These are phyloP conservation scores for Leccinum arenicola DNA, from an alignment of 768 basidiomycete genomes.

Conservation along the genomic window DNA sequence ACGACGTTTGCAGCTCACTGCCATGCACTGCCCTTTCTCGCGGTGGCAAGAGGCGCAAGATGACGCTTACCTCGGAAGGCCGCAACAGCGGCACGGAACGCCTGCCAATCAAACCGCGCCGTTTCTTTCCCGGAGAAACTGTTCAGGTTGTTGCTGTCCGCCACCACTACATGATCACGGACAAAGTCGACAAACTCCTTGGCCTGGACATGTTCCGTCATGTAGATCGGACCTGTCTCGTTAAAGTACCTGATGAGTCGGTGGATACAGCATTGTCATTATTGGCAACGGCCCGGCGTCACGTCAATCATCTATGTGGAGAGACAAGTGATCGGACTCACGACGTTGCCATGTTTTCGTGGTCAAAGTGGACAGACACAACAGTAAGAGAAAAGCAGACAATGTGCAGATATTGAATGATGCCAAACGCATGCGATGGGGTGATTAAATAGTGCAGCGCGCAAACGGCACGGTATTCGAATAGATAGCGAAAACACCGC, in stretches of 20 bases:
- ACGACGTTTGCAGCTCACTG: not conserved
- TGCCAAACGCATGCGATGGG: not conserved
- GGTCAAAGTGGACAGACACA: not conserved
- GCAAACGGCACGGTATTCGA: not conserved
- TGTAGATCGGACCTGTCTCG: conserved; percentile 8
- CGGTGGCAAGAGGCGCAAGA: not conserved
- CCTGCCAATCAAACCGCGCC: conserved; percentile 1
- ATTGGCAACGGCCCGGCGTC: not conserved
- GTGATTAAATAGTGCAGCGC: not conserved
- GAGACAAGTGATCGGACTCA: not conserved
- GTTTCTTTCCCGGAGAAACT: not conserved
- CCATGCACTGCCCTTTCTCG: not conserved
- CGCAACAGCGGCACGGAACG: not conserved
- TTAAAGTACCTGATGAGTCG: conserved; percentile 7
- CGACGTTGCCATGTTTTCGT: not conserved
- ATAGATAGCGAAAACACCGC: not conserved
- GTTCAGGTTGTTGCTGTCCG: not conserved
- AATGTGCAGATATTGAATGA: not conserved
- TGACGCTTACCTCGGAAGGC: not conserved
- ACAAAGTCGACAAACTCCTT: conserved; percentile 8
- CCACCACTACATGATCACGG: not conserved
- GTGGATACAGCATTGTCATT: not conserved
- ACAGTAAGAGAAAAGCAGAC: not conserved
- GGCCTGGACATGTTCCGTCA: not conserved
- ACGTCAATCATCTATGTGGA: not conserved